Conservation (phyloP, 257 asterid species). For the Scutellaria galericulata region DNA sequence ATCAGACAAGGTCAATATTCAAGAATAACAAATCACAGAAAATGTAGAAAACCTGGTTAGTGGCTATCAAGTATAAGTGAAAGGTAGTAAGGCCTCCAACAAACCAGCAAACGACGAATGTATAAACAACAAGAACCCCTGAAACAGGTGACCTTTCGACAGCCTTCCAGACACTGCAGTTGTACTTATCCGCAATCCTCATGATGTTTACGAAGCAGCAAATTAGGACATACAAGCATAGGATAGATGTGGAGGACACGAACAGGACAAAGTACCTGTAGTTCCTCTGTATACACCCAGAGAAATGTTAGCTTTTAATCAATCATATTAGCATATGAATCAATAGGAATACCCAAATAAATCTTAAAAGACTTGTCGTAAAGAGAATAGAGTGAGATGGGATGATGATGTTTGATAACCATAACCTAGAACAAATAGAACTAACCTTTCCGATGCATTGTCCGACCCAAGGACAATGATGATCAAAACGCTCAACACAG, state of each 20-base stretch:
- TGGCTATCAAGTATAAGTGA: slow-evolving; percentile 65
- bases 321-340: too few species aligned
- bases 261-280: slow-evolving; percentile 74
- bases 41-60: slow-evolving; percentile 61
- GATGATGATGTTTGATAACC: too few species aligned
- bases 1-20: neutral
- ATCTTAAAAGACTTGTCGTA: too few species aligned
- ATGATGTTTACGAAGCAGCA: slow-evolving; percentile 55
- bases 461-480: slow-evolving; percentile 93
- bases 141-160: slow-evolving; percentile 60
- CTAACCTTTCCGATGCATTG: slow-evolving; percentile 84
- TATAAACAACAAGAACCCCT: slow-evolving; percentile 56
- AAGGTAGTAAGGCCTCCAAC: slow-evolving; percentile 87
- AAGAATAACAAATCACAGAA: neutral
- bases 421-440: neutral
- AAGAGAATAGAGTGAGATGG: too few species aligned
- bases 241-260: slow-evolving; percentile 63
- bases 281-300: slow-evolving; percentile 58
- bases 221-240: slow-evolving; percentile 61
- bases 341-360: too few species aligned
- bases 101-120: slow-evolving; percentile 74
- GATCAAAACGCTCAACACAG: slow-evolving; percentile 86
- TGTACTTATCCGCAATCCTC: slow-evolving; percentile 43
- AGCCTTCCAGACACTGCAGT: slow-evolving; percentile 54
- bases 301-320: too few species aligned